phyloP scores from a whole-genome alignment of 805 yeast species.

The Teunomyces cretensis region DNA sequence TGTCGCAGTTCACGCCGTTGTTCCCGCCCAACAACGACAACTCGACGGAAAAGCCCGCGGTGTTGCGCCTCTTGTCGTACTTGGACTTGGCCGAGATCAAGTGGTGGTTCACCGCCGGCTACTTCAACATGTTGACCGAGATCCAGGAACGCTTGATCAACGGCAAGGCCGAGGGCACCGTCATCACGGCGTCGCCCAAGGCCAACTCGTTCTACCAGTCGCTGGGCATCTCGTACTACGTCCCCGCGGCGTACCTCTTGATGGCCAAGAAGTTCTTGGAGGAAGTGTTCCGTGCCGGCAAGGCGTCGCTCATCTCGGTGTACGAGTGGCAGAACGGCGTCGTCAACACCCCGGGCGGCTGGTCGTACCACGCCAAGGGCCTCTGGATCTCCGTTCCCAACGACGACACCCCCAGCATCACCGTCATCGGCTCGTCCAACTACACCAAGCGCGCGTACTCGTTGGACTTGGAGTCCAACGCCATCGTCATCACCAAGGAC shows the following conservation, averaged over 20 bases:
- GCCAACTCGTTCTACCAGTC: conserved; percentile 93
- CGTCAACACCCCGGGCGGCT: conserved; percentile 78
- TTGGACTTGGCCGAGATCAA: conserved; percentile 53
- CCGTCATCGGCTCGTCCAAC: conserved; percentile 90
- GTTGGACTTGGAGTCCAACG: conserved; percentile 86
- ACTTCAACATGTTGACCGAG: conserved; percentile 85
- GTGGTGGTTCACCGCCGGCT: conserved; percentile 95
- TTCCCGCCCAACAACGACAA: conserved; percentile 52
- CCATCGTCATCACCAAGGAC: conserved; percentile 72
- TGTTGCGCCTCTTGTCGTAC: conserved; percentile 59
- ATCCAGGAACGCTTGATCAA: conserved; percentile 58
- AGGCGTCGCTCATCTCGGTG: conserved; percentile 49
- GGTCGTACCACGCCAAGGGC: conserved; percentile 99
- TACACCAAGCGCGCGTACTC: conserved; percentile 88
- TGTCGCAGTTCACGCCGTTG: conserved; percentile 87
- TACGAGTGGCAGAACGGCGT: conserved; percentile 87
- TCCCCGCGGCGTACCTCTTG: conserved; percentile 85
- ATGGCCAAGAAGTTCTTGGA: conserved; percentile 68
- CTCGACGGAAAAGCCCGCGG: conserved; percentile 80
- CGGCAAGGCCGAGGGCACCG: conserved; percentile 60
- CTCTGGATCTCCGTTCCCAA: conserved; percentile 73
- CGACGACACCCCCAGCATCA: conserved; percentile 61
- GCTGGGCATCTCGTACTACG: conserved; percentile 71
- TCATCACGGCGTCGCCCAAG: conserved; percentile 88
- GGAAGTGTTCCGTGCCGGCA: conserved; percentile 43